Conservation (phyloP, 2,329 filamentous ascomycete genomes). For the Cladobotryum mycophilum region DNA sequence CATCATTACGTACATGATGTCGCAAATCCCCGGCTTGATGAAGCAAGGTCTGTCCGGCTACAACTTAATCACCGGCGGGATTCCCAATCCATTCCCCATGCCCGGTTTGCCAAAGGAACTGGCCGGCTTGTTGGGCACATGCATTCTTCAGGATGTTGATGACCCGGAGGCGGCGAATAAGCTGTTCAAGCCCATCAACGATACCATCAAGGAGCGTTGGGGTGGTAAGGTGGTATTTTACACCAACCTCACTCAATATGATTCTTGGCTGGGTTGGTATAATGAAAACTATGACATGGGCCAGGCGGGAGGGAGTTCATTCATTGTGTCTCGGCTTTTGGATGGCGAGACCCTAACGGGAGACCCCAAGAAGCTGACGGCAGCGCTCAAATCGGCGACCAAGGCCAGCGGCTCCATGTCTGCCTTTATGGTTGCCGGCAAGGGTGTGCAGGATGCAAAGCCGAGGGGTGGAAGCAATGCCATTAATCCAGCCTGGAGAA, state of each 20-base stretch:
- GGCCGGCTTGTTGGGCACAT: slow-evolving; percentile 28
- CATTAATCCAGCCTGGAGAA: slow-evolving; percentile 47
- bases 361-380: slow-evolving; percentile 27
- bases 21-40: slow-evolving; percentile 39
- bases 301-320: slow-evolving; percentile 28
- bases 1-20: slow-evolving; percentile 41
- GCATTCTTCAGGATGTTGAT: slow-evolving; percentile 31
- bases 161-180: slow-evolving; percentile 19
- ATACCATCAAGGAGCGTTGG: slow-evolving; percentile 34
- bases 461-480: slow-evolving; percentile 40
- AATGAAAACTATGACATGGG: slow-evolving; percentile 29
- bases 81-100: slow-evolving; percentile 31
- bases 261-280: slow-evolving; percentile 34
- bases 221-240: slow-evolving; percentile 19
- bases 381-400: slow-evolving; percentile 31
- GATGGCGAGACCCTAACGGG: slow-evolving; percentile 29
- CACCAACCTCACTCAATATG: slow-evolving; percentile 17
- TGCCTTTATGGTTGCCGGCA: slow-evolving; percentile 37
- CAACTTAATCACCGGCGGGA: slow-evolving; percentile 30
- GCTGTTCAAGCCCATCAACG: slow-evolving; percentile 30
- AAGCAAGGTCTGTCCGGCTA: slow-evolving; percentile 48
- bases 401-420: slow-evolving; percentile 22
- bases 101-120: slow-evolving; percentile 25
- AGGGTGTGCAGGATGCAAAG: slow-evolving; percentile 36
- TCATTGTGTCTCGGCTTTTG: slow-evolving; percentile 40